Evolutionary conservation across 2,329 filamentous ascomycete species (phyloP), one percentile per base, ranked within the genome.

Genomic region (Dactylellina drechsleri): DNA sequence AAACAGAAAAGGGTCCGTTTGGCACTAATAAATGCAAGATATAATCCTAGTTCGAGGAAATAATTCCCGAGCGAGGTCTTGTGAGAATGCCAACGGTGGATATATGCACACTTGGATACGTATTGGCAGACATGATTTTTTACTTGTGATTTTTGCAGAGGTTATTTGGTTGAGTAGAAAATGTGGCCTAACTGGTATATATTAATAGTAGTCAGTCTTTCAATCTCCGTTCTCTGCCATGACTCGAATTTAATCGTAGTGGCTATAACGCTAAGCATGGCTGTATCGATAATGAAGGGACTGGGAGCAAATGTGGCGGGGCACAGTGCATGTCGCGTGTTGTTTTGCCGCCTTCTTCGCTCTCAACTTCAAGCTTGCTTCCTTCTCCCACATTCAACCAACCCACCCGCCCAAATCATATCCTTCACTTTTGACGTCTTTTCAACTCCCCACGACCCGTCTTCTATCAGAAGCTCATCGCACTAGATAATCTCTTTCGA

Each of bases 251-350:
- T 36, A 36, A 36, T 36, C 5, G 5, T 8, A 47, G 43, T 5
- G n/a, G n/a, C n/a, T 12, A 47, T 47, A 12, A 8, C 43, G 23
- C 2, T 23, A 23, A 18, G 12, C 23, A 47, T 50, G 18, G 40
- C 49, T 57, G 15, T 45, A 23, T 8, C 7, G 7, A 23, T 50
- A 28, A 31, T 10, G 56, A 43, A 47, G 43, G 3, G 4, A 47
- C 7, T 28, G 23, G 31, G 28, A 61, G 40, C 15, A 18, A 36
- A 6, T 50, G 31, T 41, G 45, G 59, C 26, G 45, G 45, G 28
- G 45, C 28, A 20, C 52, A 6, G 31, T 31, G 28, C 7, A 26
- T 57, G 70, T 74, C 70, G 70, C 70, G 70, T 74, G 70, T 74
- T 74, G 70, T 73, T 73, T 66, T 52, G 59, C 20, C 10, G 16